Evolutionary conservation across 2,329 filamentous ascomycete genomes (phyloP), one percentile per base, ranked within the genome.

Genomic region (Rhynchosporium graminicola): DNA sequence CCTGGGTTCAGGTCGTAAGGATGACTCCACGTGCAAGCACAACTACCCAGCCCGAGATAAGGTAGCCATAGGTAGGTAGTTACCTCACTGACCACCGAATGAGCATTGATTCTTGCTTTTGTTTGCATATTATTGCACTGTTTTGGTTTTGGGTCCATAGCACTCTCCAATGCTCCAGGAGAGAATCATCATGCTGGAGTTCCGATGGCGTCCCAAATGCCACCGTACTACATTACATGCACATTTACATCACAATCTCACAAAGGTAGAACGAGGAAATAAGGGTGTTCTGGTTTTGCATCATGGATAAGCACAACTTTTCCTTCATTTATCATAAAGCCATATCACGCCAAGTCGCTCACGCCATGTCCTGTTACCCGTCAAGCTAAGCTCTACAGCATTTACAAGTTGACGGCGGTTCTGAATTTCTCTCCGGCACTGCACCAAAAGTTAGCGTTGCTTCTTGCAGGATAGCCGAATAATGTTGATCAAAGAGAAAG

Each of bases 381-480:
- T 67, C 58, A 29, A n/a, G 31, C 20, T 43, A 20, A 31, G 48
- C 33, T 31, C 36, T 9, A 36, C 52, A 57, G 51, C 45, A 63
- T 65, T 87, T 91, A 96, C 80, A 97, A 79, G 83, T 91, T 93
- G 75, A 97, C 89, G 68, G 94, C 82, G 73, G 81, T 92, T 83
- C 94, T 90, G 91, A 98, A 99, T 77, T 92, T 92, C 76, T 84
- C 81, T 72, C 95, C 95, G 72, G 94, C 93, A 78, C 47, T 50
- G 47, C 47, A 33, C 33, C 28, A 13, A 50, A 50, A 20, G 10
- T 50, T 50, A 50, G 47, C 10, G 10, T 13, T 50, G 28, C 47
- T 50, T 29, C 12, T 1, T 20, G 20, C 20, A 20, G 20, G 20
- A 20, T 20, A 20, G 20, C 20, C 20, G 20, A 20, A 20, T 20